Conservation (phyloP, 305 asterid genomes). For the Salvia sclarea region DNA sequence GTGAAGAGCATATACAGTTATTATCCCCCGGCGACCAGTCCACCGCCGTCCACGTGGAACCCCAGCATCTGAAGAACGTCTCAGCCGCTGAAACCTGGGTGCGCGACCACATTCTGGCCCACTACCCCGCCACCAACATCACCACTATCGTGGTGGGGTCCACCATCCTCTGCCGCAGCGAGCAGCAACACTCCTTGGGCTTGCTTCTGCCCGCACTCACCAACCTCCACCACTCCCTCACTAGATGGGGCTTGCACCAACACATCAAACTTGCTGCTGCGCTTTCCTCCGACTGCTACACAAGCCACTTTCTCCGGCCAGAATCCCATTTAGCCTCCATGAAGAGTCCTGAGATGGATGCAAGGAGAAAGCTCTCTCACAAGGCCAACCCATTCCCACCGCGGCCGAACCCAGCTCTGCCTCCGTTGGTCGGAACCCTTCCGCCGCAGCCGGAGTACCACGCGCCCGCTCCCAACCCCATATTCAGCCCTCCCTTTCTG, state of each 20-base stretch:
- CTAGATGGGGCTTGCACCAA: slow-evolving; percentile 84
- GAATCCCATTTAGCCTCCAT: slow-evolving; percentile 43
- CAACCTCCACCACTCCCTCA: slow-evolving; percentile 78
- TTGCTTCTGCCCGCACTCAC: slow-evolving; percentile 58
- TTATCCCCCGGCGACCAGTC: slow-evolving; percentile 31
- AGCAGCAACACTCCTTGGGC: slow-evolving; percentile 30
- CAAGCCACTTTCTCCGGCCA: not conserved
- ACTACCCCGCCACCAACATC: slow-evolving; percentile 64
- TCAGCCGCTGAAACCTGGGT: slow-evolving; percentile 79
- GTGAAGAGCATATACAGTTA: slow-evolving; percentile 46
- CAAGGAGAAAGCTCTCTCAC: slow-evolving; percentile 55
- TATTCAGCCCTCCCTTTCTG: not conserved
- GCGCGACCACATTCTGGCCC: slow-evolving; percentile 54
- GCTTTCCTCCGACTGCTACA: slow-evolving; percentile 61
- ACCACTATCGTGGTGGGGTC: slow-evolving; percentile 62
- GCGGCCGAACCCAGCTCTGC: slow-evolving; percentile 50
- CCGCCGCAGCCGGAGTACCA: slow-evolving; percentile 48
- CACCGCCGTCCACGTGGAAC: slow-evolving; percentile 49
- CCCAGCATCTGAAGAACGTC: slow-evolving; percentile 48
- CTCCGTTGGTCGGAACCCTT: slow-evolving; percentile 65
- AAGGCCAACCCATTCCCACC: slow-evolving; percentile 45
- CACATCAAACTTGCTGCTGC: slow-evolving; percentile 62
- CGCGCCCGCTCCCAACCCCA: slow-evolving; percentile 38
- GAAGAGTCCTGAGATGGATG: slow-evolving; percentile 38
- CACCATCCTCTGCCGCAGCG: slow-evolving; percentile 43